Evolutionary conservation across 257 asterid genomes (phyloP).

Genomic region (Osmanthus fragrans): DNA sequence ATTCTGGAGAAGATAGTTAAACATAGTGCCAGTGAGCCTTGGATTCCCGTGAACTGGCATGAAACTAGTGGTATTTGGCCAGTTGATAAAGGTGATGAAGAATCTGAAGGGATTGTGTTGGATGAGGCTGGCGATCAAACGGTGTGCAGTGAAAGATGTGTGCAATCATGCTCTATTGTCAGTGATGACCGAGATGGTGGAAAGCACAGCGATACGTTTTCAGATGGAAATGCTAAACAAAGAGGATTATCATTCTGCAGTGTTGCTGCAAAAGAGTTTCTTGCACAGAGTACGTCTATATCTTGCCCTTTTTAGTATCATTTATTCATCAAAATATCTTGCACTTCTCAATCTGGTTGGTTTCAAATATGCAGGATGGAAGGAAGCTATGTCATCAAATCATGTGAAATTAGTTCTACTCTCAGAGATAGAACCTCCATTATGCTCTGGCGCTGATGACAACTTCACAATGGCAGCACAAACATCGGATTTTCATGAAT

Average conservation of each 20-base stretch:
- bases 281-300: constrained; percentile 48
- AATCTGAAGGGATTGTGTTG: constrained; percentile 17
- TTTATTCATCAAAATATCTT: not conserved
- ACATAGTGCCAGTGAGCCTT: constrained; percentile 26
- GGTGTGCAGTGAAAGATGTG: constrained; percentile 30
- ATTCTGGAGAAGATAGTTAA: constrained; percentile 23
- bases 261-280: constrained; percentile 51
- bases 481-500: constrained; percentile 23
- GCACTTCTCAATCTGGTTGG: not conserved
- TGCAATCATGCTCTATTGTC: constrained; percentile 26
- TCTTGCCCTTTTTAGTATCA: not conserved
- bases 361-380: constrained; percentile 53
- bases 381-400: constrained; percentile 45
- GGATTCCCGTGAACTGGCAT: constrained; percentile 31
- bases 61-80: constrained; percentile 23
- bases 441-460: constrained; percentile 13
- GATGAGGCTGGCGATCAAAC: constrained; percentile 27
- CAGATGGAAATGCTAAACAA: constrained; percentile 26
- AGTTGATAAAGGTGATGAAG: constrained; percentile 18
- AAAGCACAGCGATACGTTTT: constrained; percentile 7
- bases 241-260: constrained; percentile 32
- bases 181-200: constrained; percentile 14
- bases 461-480: constrained; percentile 7
- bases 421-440: constrained; percentile 28
- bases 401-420: constrained; percentile 47